Evolutionary conservation across 2,329 filamentous ascomycete genomes (phyloP), one percentile per base, ranked within the genome.

Genomic region (Beauveria sp.): DNA sequence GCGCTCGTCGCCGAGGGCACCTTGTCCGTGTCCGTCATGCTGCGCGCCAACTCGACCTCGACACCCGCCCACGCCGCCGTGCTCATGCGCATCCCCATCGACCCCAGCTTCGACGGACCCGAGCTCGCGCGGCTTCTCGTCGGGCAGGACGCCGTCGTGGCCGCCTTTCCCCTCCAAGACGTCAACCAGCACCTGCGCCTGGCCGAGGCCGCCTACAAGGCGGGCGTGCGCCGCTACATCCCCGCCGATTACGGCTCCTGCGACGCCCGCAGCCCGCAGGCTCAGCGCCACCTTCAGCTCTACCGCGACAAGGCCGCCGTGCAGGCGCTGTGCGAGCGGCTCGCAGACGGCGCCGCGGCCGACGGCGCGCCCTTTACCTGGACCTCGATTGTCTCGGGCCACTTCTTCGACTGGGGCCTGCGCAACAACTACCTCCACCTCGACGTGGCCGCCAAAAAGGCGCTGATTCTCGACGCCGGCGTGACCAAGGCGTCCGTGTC

Each of bases 191-290:
- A 75, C 56, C 64, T 75, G 6, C 72, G 81, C 8, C 75, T 88
- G 60, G 79, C 84, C 50, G 80, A 87, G 56, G 86, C 85, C 0
- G 80, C 84, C 26, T 77, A 82, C 46, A 76, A 76, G 6, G 85
- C 84, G 5, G 83, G 85, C 24, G 83, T 88, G 2, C 78, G 83
- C 65, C 79, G 84, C 28, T 86, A 86, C 73, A 76, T 88, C 46
- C 84, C 85, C 2, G 81, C 82, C 16, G 85, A 88, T 66, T 88
- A 80, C 63, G 77, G 76, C 40, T 69, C 70, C 64, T 75, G 73
- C 56, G 73, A 75, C 63, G 72, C 73, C 1, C 67, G 69, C 49
- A 69, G 67, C n/a, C 72, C 72, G 28, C 71, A 77, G 65, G 68
- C 72, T 0, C 71, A 70, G 63, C 67, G 68, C 24, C 63, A 72